These are phyloP conservation scores for Schizophyllum amplum DNA, from an alignment of 1,284 basidiomycete species.

Conservation along the genomic window DNA sequence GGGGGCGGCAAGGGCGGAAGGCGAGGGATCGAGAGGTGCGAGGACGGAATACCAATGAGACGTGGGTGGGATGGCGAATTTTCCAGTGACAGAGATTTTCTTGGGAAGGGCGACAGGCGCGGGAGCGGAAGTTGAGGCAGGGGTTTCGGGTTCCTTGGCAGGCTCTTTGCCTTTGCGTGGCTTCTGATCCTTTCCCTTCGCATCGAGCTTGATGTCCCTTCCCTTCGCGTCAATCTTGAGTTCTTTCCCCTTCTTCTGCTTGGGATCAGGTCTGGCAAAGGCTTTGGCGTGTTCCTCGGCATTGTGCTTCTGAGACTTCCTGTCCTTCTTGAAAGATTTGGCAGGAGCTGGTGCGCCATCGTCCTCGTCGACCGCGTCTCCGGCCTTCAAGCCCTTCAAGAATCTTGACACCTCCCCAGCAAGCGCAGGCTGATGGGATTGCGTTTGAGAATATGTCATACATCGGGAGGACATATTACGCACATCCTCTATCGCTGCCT, in stretches of 20 bases:
- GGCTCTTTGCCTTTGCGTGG: constrained; percentile 3
- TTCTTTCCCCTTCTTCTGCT: constrained; percentile 6
- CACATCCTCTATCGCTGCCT: constrained; percentile 20
- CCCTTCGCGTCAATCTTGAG: constrained; percentile 12
- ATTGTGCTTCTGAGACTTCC: constrained; percentile 10
- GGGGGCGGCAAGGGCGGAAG: constrained; percentile 20
- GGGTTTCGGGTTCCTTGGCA: constrained; percentile 2
- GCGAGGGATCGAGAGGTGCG: constrained; percentile 20
- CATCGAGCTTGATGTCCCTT: constrained; percentile 8
- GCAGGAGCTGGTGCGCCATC: constrained; percentile 7
- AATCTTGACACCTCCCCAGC: constrained; percentile 52
- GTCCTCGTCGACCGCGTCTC: constrained; percentile 22
- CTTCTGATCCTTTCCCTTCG: constrained; percentile 21
- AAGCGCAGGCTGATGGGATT: constrained; percentile 29
- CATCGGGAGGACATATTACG: constrained; percentile 6
- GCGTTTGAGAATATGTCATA: neutral
- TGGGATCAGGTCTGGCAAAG: neutral
- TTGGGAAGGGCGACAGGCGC: constrained; percentile 20
- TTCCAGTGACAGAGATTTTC: constrained; percentile 24
- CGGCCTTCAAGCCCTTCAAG: constrained; percentile 47
- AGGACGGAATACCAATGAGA: constrained; percentile 54
- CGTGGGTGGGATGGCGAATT: constrained; percentile 39
- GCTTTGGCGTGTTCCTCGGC: constrained; percentile 2
- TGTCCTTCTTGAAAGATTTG: constrained; percentile 11
- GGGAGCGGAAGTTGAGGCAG: constrained; percentile 13